Percentiles rank a stretch among this genome's conserved stretches.
Evolutionary conservation across 257 asterid genomes (phyloP).

Genomic region (Solanum dulcamara): DNA sequence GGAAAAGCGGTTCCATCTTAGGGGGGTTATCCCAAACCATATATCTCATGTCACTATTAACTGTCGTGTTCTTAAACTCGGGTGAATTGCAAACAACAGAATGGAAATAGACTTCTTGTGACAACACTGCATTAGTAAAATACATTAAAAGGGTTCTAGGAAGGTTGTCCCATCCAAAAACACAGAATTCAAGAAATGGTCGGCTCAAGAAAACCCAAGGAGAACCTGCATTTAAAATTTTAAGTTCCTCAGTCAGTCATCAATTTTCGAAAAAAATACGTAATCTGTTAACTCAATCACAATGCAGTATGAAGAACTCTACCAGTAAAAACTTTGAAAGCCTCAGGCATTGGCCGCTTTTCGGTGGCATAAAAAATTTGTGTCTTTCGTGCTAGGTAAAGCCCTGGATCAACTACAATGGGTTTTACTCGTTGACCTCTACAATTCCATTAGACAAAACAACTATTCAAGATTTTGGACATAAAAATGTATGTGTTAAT

Average conservation of each 20-base stretch:
- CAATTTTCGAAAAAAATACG: background rate
- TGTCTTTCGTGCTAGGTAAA: slow-evolving; percentile 77
- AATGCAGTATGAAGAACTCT: background rate
- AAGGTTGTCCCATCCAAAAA: slow-evolving; percentile 94
- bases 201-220: slow-evolving; percentile 92
- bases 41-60: slow-evolving; percentile 81
- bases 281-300: background rate
- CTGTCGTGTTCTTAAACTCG: slow-evolving; percentile 64
- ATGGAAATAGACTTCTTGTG: slow-evolving; percentile 93
- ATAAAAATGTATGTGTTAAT: background rate
- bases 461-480: background rate
- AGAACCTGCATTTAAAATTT: slow-evolving; percentile 48
- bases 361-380: slow-evolving; percentile 88
- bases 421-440: slow-evolving; percentile 79
- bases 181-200: slow-evolving; percentile 73
- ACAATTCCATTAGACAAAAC: slow-evolving; percentile 17
- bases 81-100: slow-evolving; percentile 78
- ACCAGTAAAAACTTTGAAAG: slow-evolving; percentile 89
- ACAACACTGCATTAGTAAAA: slow-evolving; percentile 46
- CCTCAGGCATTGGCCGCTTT: slow-evolving; percentile 85
- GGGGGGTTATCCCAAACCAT: slow-evolving; percentile 96
- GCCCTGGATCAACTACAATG: slow-evolving; percentile 89
- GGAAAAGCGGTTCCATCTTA: slow-evolving; percentile 85
- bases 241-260: background rate
- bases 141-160: slow-evolving; percentile 92